Evolutionary conservation across 345 rosid genomes (phyloP), one percentile per base, ranked within the genome.

Genomic region (Durio zibethinus): DNA sequence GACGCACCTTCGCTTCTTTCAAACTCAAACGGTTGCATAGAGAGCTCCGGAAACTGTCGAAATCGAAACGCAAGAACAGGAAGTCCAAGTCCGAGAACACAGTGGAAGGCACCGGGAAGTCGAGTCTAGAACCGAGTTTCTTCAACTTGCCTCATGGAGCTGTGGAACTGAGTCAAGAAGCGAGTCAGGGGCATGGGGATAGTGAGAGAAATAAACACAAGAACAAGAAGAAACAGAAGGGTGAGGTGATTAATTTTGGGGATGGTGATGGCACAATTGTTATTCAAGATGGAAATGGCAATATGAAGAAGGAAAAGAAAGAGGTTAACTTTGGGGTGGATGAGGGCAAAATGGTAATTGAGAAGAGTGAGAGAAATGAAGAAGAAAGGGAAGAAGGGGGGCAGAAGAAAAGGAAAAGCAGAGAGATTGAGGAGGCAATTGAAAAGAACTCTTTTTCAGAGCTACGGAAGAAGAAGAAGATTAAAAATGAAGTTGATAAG

Each of bases 21-120:
- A 68, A 77, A 40, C 65, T 77, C 29, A 77, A 52, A 38, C 73
- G 68, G 66, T 38, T 77, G 25, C 79, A 77, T 16, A 40, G 54
- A 14, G 79, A 77, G 47, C 33, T 77, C 1, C 54, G 36, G n/a
- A 53, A 27, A 12, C 29, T 33, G 31, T 77, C 74, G 29, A 77
- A 65, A 75, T 63, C 78, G 12, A 45, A 68, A 18, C 53, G 25
- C 54, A 77, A 68, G 45, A 57, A 67, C 36, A 68, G 40, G 42
- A 77, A 53, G 60, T 54, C 65, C 42, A 54, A 42, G 50, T 68
- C 74, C 11, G 74, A 76, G 7, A 10, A 20, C 61, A 9, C 52
- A 16, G 72, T 47, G 38, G 60, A 50, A 36, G 73, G 62, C 31
- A 48, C 35, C 20, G 69, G 56, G 1, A 69, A 74, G 27, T 62